Conservation (phyloP, 371 early-diverging fungal genomes). For the Mucor circinelloides region DNA sequence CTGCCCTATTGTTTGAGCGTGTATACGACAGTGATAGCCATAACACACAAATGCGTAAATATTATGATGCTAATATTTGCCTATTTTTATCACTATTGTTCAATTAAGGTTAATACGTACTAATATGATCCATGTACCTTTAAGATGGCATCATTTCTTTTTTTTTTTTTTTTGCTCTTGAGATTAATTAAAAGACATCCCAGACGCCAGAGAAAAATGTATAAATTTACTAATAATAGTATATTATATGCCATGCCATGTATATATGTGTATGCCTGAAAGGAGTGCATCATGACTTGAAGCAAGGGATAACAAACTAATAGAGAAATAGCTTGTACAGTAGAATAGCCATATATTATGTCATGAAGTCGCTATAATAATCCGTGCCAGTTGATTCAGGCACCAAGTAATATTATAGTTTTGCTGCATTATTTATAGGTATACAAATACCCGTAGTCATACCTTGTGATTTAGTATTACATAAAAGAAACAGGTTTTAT, state of each 20-base stretch:
- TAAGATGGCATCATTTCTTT: not conserved
- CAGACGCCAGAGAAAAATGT: not conserved
- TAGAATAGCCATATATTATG: not conserved
- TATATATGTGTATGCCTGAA: not conserved
- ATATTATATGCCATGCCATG: not conserved
- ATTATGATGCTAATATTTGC: not conserved
- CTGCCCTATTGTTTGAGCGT: not conserved
- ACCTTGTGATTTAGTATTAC: slow-evolving; percentile 1
- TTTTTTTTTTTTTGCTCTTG: not conserved
- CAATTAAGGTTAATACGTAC: not conserved
- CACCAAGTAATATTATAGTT: not conserved
- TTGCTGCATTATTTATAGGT: slow-evolving; percentile 5
- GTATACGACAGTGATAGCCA: not conserved
- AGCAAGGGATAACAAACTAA: not conserved
- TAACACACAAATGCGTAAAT: not conserved
- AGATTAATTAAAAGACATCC: not conserved
- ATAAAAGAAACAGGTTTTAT: not conserved
- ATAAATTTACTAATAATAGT: not conserved
- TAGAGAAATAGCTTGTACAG: not conserved
- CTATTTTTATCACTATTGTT: not conserved
- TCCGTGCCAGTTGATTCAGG: not conserved
- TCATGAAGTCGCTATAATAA: not conserved
- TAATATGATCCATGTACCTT: not conserved
- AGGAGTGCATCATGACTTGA: not conserved
- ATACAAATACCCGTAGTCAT: not conserved